Base-by-base conservation (phyloP, 2,329 filamentous ascomycete species). In the Exutisphaerella laricina region DNA sequence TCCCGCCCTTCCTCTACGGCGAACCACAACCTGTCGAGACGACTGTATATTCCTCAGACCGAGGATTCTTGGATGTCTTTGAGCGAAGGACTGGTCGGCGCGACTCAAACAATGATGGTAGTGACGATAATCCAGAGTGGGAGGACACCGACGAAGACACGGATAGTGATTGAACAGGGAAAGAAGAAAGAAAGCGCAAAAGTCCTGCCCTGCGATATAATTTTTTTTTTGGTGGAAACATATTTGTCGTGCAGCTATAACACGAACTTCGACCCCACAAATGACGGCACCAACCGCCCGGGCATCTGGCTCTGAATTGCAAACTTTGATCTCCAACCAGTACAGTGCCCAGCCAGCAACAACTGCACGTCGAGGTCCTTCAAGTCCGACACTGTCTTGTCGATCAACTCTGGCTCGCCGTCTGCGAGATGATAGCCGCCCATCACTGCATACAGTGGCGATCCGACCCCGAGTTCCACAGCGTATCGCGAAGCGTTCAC, bases 371-470 rank as follows among this genome's bases (percentile, higher is more conserved):
- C 50, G 31, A 58, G 34, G 14, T 45, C 49, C 37, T 53, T 49
- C 18, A 58, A 39, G 33, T 57, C 55, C 1, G 34, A 30, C 4
- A 51, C 54, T 7, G 57, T 55, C 13, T 43, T 43, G 10, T 38
- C 40, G 16, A 57, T 55, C 14, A 47, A 29, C 30, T 48, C 39
- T n/a, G 48, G 36, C 14, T 58, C 55, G 13, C 45, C 55, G 29
- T 59, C 57, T 4, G 55, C 57, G 8, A 59, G 49, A 43, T 59
- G 57, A 32, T 46, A 59, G n/a, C 57, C 57, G 23, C 55, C 57
- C 54, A 59, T 56, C 3, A 59, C 54, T 3, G 55, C 55, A 22
- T 58, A 58, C 23, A 59, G 36, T 9, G 57, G 53, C 13, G 53
- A 38, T 23, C 49, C 51, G 7, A 35, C 36, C 12, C 50, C 52